Evolutionary conservation across 768 basidiomycete species (phyloP).

Genomic region (Mycena floridula): DNA sequence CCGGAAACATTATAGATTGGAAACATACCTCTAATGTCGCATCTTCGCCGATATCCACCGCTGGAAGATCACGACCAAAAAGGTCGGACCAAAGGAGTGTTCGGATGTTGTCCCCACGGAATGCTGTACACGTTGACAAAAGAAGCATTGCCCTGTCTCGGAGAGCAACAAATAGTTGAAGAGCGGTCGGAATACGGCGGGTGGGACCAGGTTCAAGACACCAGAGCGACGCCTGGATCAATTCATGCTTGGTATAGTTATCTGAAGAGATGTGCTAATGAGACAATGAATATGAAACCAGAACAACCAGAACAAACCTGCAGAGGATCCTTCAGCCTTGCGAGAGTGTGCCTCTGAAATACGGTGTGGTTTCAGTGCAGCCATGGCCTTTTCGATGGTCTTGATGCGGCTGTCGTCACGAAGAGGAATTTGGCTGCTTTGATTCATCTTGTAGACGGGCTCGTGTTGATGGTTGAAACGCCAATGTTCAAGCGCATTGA

Average conservation of each 20-base stretch:
- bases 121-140: constrained; percentile 13
- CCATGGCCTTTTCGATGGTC: neutral
- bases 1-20: neutral
- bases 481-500: neutral
- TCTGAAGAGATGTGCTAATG: neutral
- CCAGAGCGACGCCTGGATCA: neutral
- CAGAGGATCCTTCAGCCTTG: neutral
- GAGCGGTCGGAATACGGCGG: too few relatives aligned
- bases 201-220: neutral
- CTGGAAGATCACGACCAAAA: neutral
- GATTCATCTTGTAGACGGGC: neutral
- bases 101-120: constrained; percentile 15
- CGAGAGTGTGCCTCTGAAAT: neutral
- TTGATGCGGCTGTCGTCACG: neutral
- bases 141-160: constrained; percentile 18
- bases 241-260: neutral
- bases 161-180: neutral
- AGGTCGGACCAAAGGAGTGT: constrained; percentile 12
- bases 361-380: neutral
- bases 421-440: neutral
- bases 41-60: neutral
- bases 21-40: neutral
- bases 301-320: neutral
- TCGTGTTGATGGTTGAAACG: neutral
- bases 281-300: neutral